Base-by-base conservation (phyloP, 768 basidiomycete species). In the Clitopilus passeckerianus region DNA sequence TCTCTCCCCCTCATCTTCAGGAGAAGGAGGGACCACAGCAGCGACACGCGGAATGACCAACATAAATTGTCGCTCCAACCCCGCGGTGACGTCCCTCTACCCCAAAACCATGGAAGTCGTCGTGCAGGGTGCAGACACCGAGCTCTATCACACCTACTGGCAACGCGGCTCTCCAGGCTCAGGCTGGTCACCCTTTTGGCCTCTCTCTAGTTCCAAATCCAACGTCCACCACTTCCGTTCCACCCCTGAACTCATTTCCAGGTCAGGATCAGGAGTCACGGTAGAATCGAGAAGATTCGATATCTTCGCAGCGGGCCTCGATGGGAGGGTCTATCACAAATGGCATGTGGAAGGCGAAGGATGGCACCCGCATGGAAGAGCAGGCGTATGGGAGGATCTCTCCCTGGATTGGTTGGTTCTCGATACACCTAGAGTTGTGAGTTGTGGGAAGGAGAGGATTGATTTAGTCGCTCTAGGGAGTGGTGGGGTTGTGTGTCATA, bases 401-500 rank as follows among this genome's bases (percentile, higher is more conserved):
- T n/a, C 12, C 5, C 3, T n/a, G 37, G 37, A 12, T 15, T 4
- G 3, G 37, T 30, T 30, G 27, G 37, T 12, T 2, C 2, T 15
- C 3, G 37, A 41, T 23, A 37, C 41, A 43, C 59, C 56, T 24
- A 35, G 43, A 8, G 59, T 55, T 23, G 59, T 60, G 5, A 33
- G n/a, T 16, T 57, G 59, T 55, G 59, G 27, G 18, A 34, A 53
- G 18, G 54, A 57, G 22, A 53, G 59, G 5, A 50, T 60, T n/a
- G 59, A 60, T 57, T 9, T 60, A 12, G 44, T 60, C 15, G 41
- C 5, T 30, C 16, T 60, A 20, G 59, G 56, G 16, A 10, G 24
- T 24, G 59, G 56, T 27, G 44, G 41, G 20, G 43, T 35, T 14
- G 23, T 58, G 12, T 30, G 52, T 27, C 57, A 58, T 22, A 58